phyloP scores from a whole-genome alignment of 805 yeast genomes.

The Pichia sporocuriosa region DNA sequence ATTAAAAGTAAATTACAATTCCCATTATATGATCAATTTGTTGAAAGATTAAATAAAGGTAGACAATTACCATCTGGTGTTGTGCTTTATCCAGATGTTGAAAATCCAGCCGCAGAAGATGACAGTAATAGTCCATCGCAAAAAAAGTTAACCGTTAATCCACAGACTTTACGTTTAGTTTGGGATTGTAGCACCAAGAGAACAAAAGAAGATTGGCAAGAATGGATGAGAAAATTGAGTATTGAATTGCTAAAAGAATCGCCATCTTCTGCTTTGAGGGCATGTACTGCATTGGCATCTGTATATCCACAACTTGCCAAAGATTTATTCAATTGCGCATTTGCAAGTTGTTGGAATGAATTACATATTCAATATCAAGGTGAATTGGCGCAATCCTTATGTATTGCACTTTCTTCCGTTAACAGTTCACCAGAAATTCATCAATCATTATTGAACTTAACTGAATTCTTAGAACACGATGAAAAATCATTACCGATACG shows the following conservation, averaged over 20 bases:
- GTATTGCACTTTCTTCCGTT: slow-evolving; percentile 81
- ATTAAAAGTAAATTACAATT: slow-evolving; percentile 60
- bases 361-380: slow-evolving; percentile 84
- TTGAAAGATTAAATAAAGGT: slow-evolving; percentile 67
- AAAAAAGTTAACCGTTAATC: slow-evolving; percentile 66
- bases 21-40: slow-evolving; percentile 72
- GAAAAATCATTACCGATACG: slow-evolving; percentile 90
- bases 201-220: slow-evolving; percentile 95
- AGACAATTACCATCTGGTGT: slow-evolving; percentile 81
- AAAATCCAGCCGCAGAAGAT: slow-evolving; percentile 36
- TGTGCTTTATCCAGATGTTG: slow-evolving; percentile 56
- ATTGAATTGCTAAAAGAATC: slow-evolving; percentile 84
- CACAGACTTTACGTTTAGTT: slow-evolving; percentile 60
- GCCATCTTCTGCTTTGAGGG: slow-evolving; percentile 89
- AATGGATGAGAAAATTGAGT: slow-evolving; percentile 86
- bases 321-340: slow-evolving; percentile 88
- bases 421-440: slow-evolving; percentile 94
- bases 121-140: slow-evolving; percentile 61
- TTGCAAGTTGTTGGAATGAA: slow-evolving; percentile 94
- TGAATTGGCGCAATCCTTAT: slow-evolving; percentile 77
- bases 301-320: slow-evolving; percentile 83
- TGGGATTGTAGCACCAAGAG: slow-evolving; percentile 91
- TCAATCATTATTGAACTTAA: slow-evolving; percentile 80
- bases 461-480: slow-evolving; percentile 97
- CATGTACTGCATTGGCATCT: slow-evolving; percentile 84